Evolutionary conservation across 306 rosid genomes (phyloP).

Genomic region (Malus sylvestris): DNA sequence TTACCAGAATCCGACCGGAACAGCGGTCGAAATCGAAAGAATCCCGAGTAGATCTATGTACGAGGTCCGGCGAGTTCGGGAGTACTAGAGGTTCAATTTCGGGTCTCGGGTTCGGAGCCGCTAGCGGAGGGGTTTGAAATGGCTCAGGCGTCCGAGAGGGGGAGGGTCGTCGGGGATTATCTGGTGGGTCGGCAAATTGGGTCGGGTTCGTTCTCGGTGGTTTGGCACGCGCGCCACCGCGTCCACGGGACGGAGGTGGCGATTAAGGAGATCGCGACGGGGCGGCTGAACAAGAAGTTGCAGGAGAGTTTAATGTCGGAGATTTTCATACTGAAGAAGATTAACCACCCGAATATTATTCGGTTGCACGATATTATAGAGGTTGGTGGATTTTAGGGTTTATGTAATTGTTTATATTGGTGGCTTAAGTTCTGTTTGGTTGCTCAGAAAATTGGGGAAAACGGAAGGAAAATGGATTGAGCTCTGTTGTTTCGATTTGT

Average conservation of each 20-base stretch:
- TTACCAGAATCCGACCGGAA: not conserved
- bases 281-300: conserved; percentile 75
- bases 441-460: conserved; percentile 3
- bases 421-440: not conserved
- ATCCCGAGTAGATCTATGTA: conserved; percentile 15
- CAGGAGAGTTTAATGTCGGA: conserved; percentile 91
- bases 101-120: conserved; percentile 18
- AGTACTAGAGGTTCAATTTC: conserved; percentile 9
- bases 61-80: conserved; percentile 2
- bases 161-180: conserved; percentile 78
- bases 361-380: conserved; percentile 76
- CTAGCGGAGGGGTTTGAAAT: conserved; percentile 21
- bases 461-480: not conserved
- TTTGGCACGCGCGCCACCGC: conserved; percentile 86
- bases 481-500: not conserved
- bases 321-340: conserved; percentile 72
- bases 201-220: conserved; percentile 94
- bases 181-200: conserved; percentile 76
- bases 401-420: not conserved
- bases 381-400: conserved; percentile 32
- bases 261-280: conserved; percentile 81
- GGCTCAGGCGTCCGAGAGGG: conserved; percentile 60
- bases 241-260: conserved; percentile 96
- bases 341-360: conserved; percentile 85
- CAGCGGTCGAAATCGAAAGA: conserved; percentile 10